Conservation (phyloP, 2,329 filamentous ascomycete species). For the Acrodontium crateriforme region DNA sequence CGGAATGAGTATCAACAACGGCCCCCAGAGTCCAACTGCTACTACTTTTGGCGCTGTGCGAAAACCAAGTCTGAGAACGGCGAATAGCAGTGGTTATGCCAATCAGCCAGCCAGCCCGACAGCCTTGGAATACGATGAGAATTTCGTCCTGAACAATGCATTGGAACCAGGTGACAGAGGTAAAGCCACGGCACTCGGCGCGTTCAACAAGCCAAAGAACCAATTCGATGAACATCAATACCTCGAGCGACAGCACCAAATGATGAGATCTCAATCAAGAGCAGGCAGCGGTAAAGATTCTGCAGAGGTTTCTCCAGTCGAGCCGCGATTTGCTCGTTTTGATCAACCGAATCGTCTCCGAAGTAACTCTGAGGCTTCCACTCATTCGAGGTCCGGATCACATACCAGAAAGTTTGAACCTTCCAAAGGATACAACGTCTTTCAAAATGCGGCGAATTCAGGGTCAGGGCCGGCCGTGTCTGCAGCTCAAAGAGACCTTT, state of each 20-base stretch:
- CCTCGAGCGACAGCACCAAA: conserved; percentile 64
- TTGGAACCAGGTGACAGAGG: conserved; percentile 64
- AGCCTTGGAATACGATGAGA: conserved; percentile 59
- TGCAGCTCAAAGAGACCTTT: conserved; percentile 6
- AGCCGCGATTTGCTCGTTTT: conserved; percentile 12
- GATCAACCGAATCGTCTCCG: conserved; percentile 11
- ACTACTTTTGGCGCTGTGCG: conserved; percentile 22
- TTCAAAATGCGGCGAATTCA: conserved; percentile 28
- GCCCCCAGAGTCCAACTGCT: conserved; percentile 18
- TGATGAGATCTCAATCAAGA: conserved; percentile 44
- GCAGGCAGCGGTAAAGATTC: conserved; percentile 7
- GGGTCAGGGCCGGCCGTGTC: too few relatives aligned
- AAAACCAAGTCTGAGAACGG: conserved; percentile 18
- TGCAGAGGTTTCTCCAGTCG: conserved; percentile 2
- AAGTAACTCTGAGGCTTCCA: conserved; percentile 8
- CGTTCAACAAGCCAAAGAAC: conserved; percentile 58
- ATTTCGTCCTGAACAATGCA: conserved; percentile 42
- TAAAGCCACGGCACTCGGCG: conserved; percentile 63
- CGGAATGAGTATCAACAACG: not conserved
- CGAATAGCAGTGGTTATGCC: conserved; percentile 26
- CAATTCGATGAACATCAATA: conserved; percentile 79
- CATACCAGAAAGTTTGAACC: conserved; percentile 18
- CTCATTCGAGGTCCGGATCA: conserved; percentile 19
- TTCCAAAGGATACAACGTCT: conserved; percentile 28
- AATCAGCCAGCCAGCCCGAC: conserved; percentile 50